These are phyloP conservation scores for Lentinus brumalis DNA, from an alignment of 768 basidiomycete genomes.

Conservation along the genomic window DNA sequence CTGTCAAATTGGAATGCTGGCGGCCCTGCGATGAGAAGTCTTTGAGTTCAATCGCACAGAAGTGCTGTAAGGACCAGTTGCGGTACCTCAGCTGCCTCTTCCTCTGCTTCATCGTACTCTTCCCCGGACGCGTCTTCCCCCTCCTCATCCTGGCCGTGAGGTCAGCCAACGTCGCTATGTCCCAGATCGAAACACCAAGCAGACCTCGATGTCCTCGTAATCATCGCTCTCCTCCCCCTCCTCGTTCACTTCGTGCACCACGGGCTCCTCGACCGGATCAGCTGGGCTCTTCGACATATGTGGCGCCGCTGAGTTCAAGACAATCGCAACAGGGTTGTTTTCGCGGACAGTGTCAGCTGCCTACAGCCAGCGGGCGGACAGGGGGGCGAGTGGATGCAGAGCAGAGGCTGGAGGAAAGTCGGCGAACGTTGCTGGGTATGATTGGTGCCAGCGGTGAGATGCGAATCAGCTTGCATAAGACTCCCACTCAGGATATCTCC, in stretches of 20 bases:
- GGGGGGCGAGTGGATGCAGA: not conserved
- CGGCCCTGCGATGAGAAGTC: constrained; percentile 13
- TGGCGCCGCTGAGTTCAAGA: not conserved
- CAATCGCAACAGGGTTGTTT: not conserved
- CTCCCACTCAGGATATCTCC: constrained; percentile 4
- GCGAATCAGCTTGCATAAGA: constrained; percentile 17
- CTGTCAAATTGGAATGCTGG: constrained; percentile 26
- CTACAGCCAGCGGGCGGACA: not conserved
- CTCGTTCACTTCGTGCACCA: constrained; percentile 18
- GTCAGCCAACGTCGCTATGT: not conserved
- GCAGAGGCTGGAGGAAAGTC: not conserved
- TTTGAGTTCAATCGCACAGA: not conserved
- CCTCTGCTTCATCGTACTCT: constrained; percentile 28
- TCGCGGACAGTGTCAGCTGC: not conserved
- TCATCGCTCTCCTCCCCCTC: constrained; percentile 34
- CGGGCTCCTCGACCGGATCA: constrained; percentile 17
- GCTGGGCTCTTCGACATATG: not conserved
- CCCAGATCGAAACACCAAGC: not conserved
- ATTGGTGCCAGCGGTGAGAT: constrained; percentile 14
- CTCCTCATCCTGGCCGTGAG: constrained; percentile 24
- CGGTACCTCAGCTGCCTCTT: constrained; percentile 17
- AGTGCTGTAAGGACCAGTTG: not conserved
- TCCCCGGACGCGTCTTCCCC: constrained; percentile 24
- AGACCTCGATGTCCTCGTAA: constrained; percentile 28
- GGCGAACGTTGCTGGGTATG: constrained; percentile 21